Evolutionary conservation across 1,284 basidiomycete species (phyloP), one percentile per base, ranked within the genome.

Genomic region (Termitomyces sp.): DNA sequence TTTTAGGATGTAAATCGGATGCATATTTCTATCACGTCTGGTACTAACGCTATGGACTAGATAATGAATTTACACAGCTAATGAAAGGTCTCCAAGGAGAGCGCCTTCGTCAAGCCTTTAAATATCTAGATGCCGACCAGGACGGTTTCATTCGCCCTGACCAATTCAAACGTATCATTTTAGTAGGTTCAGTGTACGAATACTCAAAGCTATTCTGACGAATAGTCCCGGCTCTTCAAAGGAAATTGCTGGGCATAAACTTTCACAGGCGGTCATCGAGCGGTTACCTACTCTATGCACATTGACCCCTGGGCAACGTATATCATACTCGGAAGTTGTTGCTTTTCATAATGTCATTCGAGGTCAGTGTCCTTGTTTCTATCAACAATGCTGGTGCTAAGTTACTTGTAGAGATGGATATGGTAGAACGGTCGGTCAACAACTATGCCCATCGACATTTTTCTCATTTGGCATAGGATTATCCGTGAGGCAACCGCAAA

Each of bases 51-150:
- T 42, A 43, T 19, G 37, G 57, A 44, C 53, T 52, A 93, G 91
- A 93, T 73, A 88, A 89, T 67, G 93, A 97, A 72, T 97, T 97
- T 72, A 96, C 93, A 33, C 91, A 93, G 72, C 74, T 97, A 57
- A 96, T 97, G 92, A 97, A 96, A 72, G 94, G 93, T 41, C 80
- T 97, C 56, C 94, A 96, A 74, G 94, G 93, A 63, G 94, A 97
- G 71, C 86, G 94, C 44, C 78, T 97, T 54, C 86, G 94, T 58
- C 94, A 97, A 73, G 88, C 93, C 30, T 97, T 97, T 78, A 89
- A 84, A 72, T 83, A 85, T 72, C 78, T 97, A 65, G 94, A 97
- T 71, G 75, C 79, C 55, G 88, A 95, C 64, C 82, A 88, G 64
- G 90, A 94, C 65, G 93, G 94, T 46, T 93, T 94, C 72, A 97